phyloP scores from a whole-genome alignment of 805 yeast species.

The Yarrowia hollandica region DNA sequence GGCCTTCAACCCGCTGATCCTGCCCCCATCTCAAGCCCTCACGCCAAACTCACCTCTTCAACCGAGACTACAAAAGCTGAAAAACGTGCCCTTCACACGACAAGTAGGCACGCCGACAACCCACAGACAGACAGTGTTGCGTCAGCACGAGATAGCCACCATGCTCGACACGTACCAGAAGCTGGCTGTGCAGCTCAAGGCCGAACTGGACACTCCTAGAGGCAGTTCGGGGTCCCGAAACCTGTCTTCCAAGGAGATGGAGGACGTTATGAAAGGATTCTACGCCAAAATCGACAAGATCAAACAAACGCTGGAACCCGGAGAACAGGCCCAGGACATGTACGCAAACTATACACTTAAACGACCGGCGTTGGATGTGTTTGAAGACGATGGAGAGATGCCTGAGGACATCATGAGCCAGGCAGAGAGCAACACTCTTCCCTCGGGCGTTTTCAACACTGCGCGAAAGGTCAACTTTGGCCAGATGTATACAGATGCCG shows the following conservation, averaged over 20 bases:
- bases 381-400: slow-evolving; percentile 30
- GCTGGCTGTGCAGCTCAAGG: slow-evolving; percentile 33
- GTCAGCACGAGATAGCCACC: slow-evolving; percentile 64
- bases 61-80: slow-evolving; percentile 24
- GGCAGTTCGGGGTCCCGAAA: background rate
- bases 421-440: slow-evolving; percentile 37
- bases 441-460: slow-evolving; percentile 50
- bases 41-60: slow-evolving; percentile 38
- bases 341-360: slow-evolving; percentile 15
- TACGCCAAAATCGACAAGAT: slow-evolving; percentile 32
- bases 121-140: slow-evolving; percentile 55
- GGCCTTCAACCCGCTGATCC: slow-evolving; percentile 54
- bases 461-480: slow-evolving; percentile 54
- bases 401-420: slow-evolving; percentile 35
- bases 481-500: slow-evolving; percentile 56
- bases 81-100: slow-evolving; percentile 30
- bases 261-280: slow-evolving; percentile 27
- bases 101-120: slow-evolving; percentile 44
- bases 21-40: slow-evolving; percentile 40
- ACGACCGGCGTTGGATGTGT: slow-evolving; percentile 10
- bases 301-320: slow-evolving; percentile 38
- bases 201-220: slow-evolving; percentile 23
- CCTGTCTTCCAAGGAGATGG: slow-evolving; percentile 22
- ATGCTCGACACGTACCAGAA: slow-evolving; percentile 52
- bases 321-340: slow-evolving; percentile 39